Evolutionary conservation across 2,329 filamentous ascomycete species (phyloP).

Genomic region (Xylariaceae sp.): DNA sequence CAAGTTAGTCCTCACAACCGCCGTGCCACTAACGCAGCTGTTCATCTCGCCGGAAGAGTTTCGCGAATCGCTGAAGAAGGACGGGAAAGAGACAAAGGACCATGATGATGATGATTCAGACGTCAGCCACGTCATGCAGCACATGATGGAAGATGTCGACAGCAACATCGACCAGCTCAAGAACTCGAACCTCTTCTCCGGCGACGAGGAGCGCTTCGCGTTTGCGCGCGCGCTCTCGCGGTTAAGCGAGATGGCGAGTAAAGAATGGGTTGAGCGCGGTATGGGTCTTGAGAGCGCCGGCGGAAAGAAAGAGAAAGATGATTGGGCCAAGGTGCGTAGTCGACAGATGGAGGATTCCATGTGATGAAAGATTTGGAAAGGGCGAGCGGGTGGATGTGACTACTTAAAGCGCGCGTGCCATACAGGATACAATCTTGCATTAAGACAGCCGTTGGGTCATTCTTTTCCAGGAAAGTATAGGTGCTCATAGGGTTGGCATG

Average conservation of each 20-base stretch:
- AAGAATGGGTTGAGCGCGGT: conserved; percentile 88
- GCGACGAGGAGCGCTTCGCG: conserved; percentile 94
- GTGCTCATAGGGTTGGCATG: too few relatives aligned
- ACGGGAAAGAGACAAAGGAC: conserved; percentile 38
- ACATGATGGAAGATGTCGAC: conserved; percentile 82
- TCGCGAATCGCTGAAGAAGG: conserved; percentile 53
- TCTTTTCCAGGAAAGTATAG: too few relatives aligned
- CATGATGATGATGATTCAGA: conserved; percentile 32
- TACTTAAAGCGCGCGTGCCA: background rate
- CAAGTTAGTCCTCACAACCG: conserved; percentile 92
- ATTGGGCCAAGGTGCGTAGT: conserved; percentile 62
- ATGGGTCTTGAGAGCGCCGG: conserved; percentile 62
- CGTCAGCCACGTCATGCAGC: conserved; percentile 67
- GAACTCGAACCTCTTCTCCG: conserved; percentile 80
- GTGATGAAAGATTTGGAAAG: conserved; percentile 36
- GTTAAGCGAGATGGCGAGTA: conserved; percentile 87
- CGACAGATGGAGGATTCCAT: conserved; percentile 66
- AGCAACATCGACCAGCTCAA: conserved; percentile 82
- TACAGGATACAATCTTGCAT: background rate
- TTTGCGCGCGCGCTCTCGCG: conserved; percentile 86
- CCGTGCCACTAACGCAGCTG: conserved; percentile 76
- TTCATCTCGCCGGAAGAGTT: conserved; percentile 75
- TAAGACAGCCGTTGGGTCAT: too few relatives aligned
- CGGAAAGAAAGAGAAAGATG: conserved; percentile 61
- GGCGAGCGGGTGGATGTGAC: background rate